Conservation (phyloP, 2,329 filamentous ascomycete species). For the Neonectria coccinea region DNA sequence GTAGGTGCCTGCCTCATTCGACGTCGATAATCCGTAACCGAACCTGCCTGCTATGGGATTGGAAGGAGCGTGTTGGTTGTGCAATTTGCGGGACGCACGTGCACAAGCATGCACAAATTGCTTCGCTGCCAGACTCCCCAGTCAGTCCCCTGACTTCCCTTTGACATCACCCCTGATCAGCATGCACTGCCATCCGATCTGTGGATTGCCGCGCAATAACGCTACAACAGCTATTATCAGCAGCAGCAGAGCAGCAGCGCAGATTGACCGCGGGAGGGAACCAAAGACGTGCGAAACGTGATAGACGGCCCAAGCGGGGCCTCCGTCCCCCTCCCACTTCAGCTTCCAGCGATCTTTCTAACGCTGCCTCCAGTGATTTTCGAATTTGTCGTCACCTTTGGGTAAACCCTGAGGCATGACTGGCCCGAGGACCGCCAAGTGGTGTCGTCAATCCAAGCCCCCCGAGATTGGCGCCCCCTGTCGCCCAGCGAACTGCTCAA, state of each 20-base stretch:
- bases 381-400: neutral
- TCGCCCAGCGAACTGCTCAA: conserved; percentile 34
- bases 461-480: conserved; percentile 38
- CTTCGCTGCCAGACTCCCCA: neutral
- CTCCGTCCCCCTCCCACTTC: neutral
- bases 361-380: neutral
- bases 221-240: conserved; percentile 16
- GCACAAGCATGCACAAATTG: conserved; percentile 8
- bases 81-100: neutral
- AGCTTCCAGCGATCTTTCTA: neutral
- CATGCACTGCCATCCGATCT: conserved; percentile 42
- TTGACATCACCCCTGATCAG: conserved; percentile 41
- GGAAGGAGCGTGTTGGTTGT: neutral
- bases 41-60: neutral
- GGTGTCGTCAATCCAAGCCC: conserved; percentile 25
- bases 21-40: neutral
- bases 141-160: conserved; percentile 13
- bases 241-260: conserved; percentile 17
- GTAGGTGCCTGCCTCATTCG: neutral
- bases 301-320: conserved; percentile 9
- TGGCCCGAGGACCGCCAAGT: neutral
- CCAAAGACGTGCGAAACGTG: conserved; percentile 11
- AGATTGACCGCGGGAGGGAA: conserved; percentile 14
- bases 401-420: neutral
- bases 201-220: conserved; percentile 27